phyloP scores from a whole-genome alignment of 73 alveolate genomes.

The Paramecium sexaurelia region DNA sequence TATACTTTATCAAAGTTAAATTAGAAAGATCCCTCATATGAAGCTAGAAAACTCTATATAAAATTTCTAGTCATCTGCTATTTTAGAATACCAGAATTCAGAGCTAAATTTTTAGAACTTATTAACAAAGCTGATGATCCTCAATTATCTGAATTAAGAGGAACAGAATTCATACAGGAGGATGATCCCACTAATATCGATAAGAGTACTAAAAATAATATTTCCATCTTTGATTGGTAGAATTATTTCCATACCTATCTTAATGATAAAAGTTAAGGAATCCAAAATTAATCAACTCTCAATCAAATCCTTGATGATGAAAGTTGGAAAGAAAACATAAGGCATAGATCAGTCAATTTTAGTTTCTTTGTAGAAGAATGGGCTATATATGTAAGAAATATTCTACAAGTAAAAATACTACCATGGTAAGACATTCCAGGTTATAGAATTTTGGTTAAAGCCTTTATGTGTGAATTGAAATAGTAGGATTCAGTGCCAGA shows the following conservation, averaged over 20 bases:
- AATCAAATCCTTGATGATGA: neutral
- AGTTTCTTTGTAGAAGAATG: neutral
- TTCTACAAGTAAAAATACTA: neutral
- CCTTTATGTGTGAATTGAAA: neutral
- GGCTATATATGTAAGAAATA: slow-evolving; percentile 7
- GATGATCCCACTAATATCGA: slow-evolving; percentile 27
- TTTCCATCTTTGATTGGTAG: slow-evolving; percentile 6
- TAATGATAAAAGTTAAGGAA: neutral
- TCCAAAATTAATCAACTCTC: neutral
- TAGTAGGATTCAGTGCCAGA: neutral
- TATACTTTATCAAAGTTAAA: neutral
- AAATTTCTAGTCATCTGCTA: neutral
- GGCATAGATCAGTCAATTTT: neutral
- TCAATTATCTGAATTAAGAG: neutral
- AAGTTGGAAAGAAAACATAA: neutral
- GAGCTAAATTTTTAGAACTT: neutral
- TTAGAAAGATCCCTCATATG: neutral
- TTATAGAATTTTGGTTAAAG: neutral
- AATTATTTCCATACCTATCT: neutral
- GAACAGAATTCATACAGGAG: neutral
- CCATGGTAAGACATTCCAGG: slow-evolving; percentile 40
- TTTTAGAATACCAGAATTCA: neutral
- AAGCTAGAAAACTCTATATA: neutral
- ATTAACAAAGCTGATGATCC: neutral
- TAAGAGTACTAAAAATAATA: neutral